Base-by-base conservation (phyloP, 495 filamentous ascomycete species). In the Venustampulla echinocandica region DNA sequence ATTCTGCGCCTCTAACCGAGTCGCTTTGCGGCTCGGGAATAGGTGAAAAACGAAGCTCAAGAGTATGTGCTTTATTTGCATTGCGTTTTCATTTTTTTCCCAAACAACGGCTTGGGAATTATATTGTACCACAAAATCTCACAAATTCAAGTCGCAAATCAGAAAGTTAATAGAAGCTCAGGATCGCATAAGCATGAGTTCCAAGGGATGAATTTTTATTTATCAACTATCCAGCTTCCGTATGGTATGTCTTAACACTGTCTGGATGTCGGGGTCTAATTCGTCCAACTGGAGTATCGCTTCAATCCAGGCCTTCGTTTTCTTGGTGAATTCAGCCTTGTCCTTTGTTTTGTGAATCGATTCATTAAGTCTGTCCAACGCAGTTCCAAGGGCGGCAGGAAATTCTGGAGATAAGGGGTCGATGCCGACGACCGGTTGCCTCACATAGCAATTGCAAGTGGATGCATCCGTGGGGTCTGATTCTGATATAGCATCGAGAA, bases 381-480 rank as follows among this genome's bases (percentile, higher is more conserved):
- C 73, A 42, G 69, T 68, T 28, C 78, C 74, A 30, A 98, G 60
- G 23, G 80, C 80, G 40, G 69, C 66, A 1, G 90, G 88, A 66
- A 95, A 95, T 3, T 74, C 74, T 10, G 79, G 65, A 3, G 84
- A 83, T 20, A 65, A 69, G 25, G 74, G 58, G 10, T 74, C 71
- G 7, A 87, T 61, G 19, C 84, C 85, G 11, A 84, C 64, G 2
- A 88, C 65, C 1, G 85, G 81, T 49, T 83, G 69, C 57, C 76
- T 77, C 56, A 90, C 77, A 49, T 79, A 74, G 62, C 87, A 88
- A 55, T 77, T 79, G 48, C 73, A 66, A 0, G 80, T 80, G 42
- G 67, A 69, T 3, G 81, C 64, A 47, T 79, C 70, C 39, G 66
- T 62, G 6, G 86, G 75, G 41, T 75, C 79, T 23, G 61, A 52